Evolutionary conservation across 352 stramenopile species (phyloP).

Genomic region (Globisporangium echinulatum): DNA sequence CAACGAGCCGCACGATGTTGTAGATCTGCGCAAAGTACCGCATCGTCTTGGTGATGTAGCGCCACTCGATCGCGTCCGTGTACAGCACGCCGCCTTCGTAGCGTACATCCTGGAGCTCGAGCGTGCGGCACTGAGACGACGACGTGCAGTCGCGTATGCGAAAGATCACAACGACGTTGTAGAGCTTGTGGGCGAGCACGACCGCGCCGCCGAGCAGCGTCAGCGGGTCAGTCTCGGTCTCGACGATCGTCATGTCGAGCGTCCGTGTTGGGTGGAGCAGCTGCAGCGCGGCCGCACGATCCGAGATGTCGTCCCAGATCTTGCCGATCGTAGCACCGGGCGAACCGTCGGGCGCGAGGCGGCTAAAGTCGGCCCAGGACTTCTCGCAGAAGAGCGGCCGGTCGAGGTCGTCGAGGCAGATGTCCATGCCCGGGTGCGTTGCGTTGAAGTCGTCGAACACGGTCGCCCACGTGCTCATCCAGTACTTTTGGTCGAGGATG

Average conservation of each 20-base stretch:
- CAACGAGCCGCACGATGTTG: slow-evolving; percentile 29
- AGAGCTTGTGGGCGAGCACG: slow-evolving; percentile 48
- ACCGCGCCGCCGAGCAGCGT: slow-evolving; percentile 38
- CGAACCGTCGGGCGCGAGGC: slow-evolving; percentile 11
- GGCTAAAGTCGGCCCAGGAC: slow-evolving; percentile 33
- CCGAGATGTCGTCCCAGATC: slow-evolving; percentile 38
- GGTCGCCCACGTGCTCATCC: slow-evolving; percentile 47
- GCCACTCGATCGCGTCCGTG: slow-evolving; percentile 49
- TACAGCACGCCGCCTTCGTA: slow-evolving; percentile 45
- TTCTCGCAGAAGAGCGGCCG: slow-evolving; percentile 51
- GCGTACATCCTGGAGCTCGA: slow-evolving; percentile 30
- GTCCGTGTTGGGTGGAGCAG: slow-evolving; percentile 16
- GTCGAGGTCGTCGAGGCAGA: slow-evolving; percentile 49
- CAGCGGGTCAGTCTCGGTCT: slow-evolving; percentile 43
- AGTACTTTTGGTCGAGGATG: slow-evolving; percentile 51
- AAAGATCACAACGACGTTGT: slow-evolving; percentile 41
- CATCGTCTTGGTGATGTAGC: slow-evolving; percentile 33
- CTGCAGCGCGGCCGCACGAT: slow-evolving; percentile 23
- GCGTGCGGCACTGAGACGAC: slow-evolving; percentile 19
- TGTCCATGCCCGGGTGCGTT: slow-evolving; percentile 24
- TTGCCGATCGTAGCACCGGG: slow-evolving; percentile 15
- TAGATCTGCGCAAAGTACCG: slow-evolving; percentile 42
- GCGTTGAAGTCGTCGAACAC: slow-evolving; percentile 31
- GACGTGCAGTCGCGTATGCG: slow-evolving; percentile 24
- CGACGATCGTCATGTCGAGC: slow-evolving; percentile 41